Conservation (phyloP, 2,329 filamentous ascomycete species). For the Domatiomyces globalis region DNA sequence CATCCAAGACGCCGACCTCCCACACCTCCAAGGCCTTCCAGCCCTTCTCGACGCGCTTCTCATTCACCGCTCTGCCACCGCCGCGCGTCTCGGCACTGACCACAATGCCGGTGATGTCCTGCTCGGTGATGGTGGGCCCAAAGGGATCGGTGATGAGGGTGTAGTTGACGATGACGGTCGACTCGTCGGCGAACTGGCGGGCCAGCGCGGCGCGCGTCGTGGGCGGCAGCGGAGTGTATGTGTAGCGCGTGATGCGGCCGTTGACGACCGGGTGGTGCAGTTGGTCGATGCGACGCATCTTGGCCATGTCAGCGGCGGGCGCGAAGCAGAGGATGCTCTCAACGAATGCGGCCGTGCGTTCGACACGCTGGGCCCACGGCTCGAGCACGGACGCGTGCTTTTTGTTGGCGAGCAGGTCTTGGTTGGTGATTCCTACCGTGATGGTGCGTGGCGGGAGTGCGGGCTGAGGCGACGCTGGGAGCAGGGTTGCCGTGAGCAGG, state of each 20-base stretch:
- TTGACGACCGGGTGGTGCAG: slow-evolving; percentile 23
- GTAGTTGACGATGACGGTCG: slow-evolving; percentile 56
- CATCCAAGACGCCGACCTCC: slow-evolving; percentile 75
- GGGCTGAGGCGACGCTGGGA: slow-evolving; percentile 46
- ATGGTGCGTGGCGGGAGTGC: slow-evolving; percentile 28
- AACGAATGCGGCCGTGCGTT: slow-evolving; percentile 58
- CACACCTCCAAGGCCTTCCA: slow-evolving; percentile 67
- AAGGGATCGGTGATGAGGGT: slow-evolving; percentile 78
- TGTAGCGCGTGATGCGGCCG: slow-evolving; percentile 25
- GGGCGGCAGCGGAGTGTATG: slow-evolving; percentile 4
- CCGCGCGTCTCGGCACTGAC: slow-evolving; percentile 77
- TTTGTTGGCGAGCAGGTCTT: slow-evolving; percentile 75
- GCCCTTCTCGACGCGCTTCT: slow-evolving; percentile 59
- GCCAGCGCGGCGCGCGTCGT: slow-evolving; percentile 28
- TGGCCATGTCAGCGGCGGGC: slow-evolving; percentile 33
- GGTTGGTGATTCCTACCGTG: slow-evolving; percentile 77
- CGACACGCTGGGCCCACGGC: slow-evolving; percentile 61
- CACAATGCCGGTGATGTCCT: slow-evolving; percentile 63
- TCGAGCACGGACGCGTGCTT: slow-evolving; percentile 72
- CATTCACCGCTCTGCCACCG: slow-evolving; percentile 74
- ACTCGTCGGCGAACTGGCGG: slow-evolving; percentile 23
- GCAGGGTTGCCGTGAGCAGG: slow-evolving; percentile 73
- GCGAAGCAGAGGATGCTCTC: slow-evolving; percentile 45
- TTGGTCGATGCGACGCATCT: slow-evolving; percentile 21
- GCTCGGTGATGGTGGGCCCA: slow-evolving; percentile 76